Conservation (phyloP, 176 grass and related monocot species). For the Carex littledalei region DNA sequence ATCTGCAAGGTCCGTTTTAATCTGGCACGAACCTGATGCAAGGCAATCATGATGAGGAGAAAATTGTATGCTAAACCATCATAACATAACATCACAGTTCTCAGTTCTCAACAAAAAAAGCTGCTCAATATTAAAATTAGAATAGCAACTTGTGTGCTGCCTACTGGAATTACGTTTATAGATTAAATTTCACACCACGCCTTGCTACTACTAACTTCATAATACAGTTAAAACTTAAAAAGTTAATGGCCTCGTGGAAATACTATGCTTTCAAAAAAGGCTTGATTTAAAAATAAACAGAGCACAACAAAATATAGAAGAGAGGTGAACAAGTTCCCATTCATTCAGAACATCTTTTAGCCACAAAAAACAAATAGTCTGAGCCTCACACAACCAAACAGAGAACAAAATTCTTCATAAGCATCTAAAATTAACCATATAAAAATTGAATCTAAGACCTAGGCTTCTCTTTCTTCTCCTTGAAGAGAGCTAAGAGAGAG, state of each 20-base stretch:
- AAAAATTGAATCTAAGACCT: constrained; percentile 38
- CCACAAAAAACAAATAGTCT: not conserved
- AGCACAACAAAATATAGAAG: not conserved
- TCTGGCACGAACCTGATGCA: no score
- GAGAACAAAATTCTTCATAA: not conserved
- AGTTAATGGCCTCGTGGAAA: not conserved
- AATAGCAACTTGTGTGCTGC: no score
- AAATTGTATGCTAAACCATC: no score
- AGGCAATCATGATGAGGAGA: no score
- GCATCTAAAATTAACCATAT: not conserved
- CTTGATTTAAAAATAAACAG: not conserved
- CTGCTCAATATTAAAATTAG: no score
- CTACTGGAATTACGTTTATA: not conserved
- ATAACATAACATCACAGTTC: no score
- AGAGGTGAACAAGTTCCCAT: not conserved
- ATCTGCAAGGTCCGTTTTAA: no score
- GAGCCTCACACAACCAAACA: not conserved
- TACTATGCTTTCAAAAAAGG: not conserved
- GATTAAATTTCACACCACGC: not conserved
- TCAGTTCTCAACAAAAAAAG: no score
- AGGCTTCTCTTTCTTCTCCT: constrained; percentile 87
- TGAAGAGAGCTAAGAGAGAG: constrained; percentile 69
- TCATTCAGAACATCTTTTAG: constrained; percentile 3
- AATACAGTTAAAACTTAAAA: not conserved
- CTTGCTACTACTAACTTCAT: not conserved